Percentiles rank a stretch among this genome's conserved stretches.
Evolutionary conservation across 768 basidiomycete species (phyloP).

Genomic region (Mycena polygramma): DNA sequence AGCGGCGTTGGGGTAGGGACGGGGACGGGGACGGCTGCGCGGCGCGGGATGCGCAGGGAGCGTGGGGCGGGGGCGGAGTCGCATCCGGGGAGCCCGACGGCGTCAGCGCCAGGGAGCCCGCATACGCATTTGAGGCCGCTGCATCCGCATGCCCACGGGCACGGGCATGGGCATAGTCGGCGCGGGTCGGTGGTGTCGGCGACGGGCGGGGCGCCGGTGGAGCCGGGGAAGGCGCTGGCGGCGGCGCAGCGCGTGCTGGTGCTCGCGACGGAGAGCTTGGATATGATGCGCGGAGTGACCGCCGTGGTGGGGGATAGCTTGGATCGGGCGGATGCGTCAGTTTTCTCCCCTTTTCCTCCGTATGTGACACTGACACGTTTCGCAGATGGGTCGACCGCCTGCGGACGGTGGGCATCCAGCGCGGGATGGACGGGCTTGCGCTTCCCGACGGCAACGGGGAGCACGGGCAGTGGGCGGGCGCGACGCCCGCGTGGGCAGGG

Average conservation of each 20-base stretch:
- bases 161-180: constrained; percentile 13
- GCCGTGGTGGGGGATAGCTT: constrained; percentile 88
- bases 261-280: constrained; percentile 91
- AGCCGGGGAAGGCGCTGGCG: constrained; percentile 70
- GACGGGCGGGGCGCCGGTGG: constrained; percentile 39
- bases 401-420: constrained; percentile 81
- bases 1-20: constrained; percentile 45
- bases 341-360: constrained; percentile 39
- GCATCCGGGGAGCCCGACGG: constrained; percentile 41
- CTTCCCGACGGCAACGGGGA: constrained; percentile 36
- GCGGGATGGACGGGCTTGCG: constrained; percentile 51
- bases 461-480: constrained; percentile 18
- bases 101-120: constrained; percentile 44
- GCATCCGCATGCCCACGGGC: constrained; percentile 21
- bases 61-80: constrained; percentile 50
- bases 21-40: constrained; percentile 44
- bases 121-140: constrained; percentile 41
- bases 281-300: constrained; percentile 93
- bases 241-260: constrained; percentile 87
- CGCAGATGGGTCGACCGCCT: constrained; percentile 87
- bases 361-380: constrained; percentile 18
- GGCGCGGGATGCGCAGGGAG: constrained; percentile 53
- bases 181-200: constrained; percentile 25
- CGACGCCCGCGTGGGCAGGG: constrained; percentile 14
- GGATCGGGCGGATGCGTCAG: constrained; percentile 88